Evolutionary conservation across 2,329 filamentous ascomycete species (phyloP), one percentile per base, ranked within the genome.

Genomic region (Gyromitra esculenta): DNA sequence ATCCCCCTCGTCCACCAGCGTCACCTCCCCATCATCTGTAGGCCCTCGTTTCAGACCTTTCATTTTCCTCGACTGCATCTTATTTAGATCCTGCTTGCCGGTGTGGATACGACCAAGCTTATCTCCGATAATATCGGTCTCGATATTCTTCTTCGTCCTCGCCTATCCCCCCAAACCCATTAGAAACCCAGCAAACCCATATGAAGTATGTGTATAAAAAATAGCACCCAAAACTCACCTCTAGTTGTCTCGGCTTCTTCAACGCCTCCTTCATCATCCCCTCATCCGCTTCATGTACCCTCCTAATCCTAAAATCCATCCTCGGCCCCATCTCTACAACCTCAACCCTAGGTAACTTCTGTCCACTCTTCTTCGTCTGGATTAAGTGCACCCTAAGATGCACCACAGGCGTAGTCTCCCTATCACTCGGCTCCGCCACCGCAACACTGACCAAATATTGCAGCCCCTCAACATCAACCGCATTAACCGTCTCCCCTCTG

Each of bases 1-100:
- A n/a, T 70, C 63, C 35, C 78, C 69, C 39, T 65, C 76, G 15
- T 75, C 77, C 3, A 77, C 78, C 31, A 79, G 43, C 6, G 73
- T 79, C 25, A 35, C 86, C 66, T 88, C 89, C 31, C 86, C 86
- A 54, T 87, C 87, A 31, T 89, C 85, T 78, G 90, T 90, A 70
- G 93, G 89, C 79, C 88, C 90, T 80, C 96, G 88, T 89, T 98
- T 99, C 80, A 99, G 85, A 80, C 94, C 96, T 90, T 99, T 99
- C 94, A 99, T 98, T 89, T 99, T 99, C 82, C 96, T 91, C 68
- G 94, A 96, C 87, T 99, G 96, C 84, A 99, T 84, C 81, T 91
- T 89, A 82, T 87, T 87, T 75, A 99, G 88, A 85, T 99, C 94
- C 85, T 97, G 94, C 86, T 91, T 93, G 82, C 92, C 93, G 76